Conservation (phyloP, 441 rosid species). For the Eruca vesicaria region DNA sequence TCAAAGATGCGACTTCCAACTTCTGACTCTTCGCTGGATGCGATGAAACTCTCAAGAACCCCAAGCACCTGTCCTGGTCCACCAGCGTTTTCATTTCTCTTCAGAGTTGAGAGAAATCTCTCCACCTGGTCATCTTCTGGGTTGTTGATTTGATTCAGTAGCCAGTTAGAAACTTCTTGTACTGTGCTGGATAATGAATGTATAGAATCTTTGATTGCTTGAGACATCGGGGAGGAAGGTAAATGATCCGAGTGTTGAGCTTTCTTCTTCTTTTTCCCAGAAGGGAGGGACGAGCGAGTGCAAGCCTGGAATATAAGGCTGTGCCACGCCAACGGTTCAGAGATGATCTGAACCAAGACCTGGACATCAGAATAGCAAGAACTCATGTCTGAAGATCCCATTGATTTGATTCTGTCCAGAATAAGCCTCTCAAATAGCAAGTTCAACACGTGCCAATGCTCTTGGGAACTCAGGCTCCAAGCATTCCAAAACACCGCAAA, state of each 20-base stretch:
- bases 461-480: conserved; percentile 71
- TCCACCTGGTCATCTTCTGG: conserved; percentile 63
- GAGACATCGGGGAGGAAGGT: conserved; percentile 39
- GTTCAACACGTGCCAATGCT: conserved; percentile 58
- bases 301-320: conserved; percentile 71
- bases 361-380: conserved; percentile 53
- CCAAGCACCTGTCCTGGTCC: conserved; percentile 75
- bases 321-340: conserved; percentile 96
- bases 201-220: conserved; percentile 52
- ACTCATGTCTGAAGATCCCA: conserved; percentile 46
- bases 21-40: conserved; percentile 47
- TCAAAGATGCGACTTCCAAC: conserved; percentile 59
- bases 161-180: conserved; percentile 59
- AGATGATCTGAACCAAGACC: conserved; percentile 60
- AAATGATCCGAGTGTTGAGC: conserved; percentile 52
- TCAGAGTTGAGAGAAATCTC: conserved; percentile 44
- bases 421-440: conserved; percentile 55
- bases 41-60: conserved; percentile 44
- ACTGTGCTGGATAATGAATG: conserved; percentile 42
- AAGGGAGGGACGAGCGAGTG: conserved; percentile 69
- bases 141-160: conserved; percentile 44
- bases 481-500: conserved; percentile 83
- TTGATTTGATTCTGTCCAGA: conserved; percentile 47
- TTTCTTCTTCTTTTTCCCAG: conserved; percentile 97
- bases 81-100: conserved; percentile 40